Conservation (phyloP, 495 filamentous ascomycete genomes). For the Penicillium daleae region DNA sequence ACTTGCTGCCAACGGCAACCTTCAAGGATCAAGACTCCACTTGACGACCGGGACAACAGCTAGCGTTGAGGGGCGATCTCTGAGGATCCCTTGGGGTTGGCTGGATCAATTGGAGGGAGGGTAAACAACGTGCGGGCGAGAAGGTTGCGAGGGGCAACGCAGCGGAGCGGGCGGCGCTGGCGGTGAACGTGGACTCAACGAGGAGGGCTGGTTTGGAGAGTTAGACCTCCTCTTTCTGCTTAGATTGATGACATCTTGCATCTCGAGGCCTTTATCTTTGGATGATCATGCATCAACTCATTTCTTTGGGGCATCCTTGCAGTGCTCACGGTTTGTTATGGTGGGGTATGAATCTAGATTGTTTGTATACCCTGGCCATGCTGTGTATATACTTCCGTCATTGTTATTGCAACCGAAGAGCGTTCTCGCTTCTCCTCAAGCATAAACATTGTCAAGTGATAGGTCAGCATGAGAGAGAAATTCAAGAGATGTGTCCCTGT, state of each 20-base stretch:
- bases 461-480: too few species aligned
- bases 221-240: background rate
- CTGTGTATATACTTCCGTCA: constrained; percentile 4
- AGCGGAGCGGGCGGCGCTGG: constrained; percentile 15
- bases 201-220: constrained; percentile 7
- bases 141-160: constrained; percentile 49
- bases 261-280: background rate
- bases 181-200: constrained; percentile 27
- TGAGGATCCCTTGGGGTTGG: constrained; percentile 34
- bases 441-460: background rate
- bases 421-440: background rate
- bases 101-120: constrained; percentile 27
- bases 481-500: too few species aligned
- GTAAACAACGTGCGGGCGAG: constrained; percentile 45
- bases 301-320: background rate
- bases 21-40: constrained; percentile 38
- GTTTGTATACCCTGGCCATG: background rate
- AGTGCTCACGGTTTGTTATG: constrained; percentile 1
- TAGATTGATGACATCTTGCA: constrained; percentile 14
- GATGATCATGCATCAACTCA: background rate
- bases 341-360: background rate
- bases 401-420: background rate
- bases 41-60: constrained; percentile 17
- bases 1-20: constrained; percentile 36
- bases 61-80: constrained; percentile 33